Evolutionary conservation across 2,329 filamentous ascomycete genomes (phyloP).

Genomic region (Rhynchosporium secalis): DNA sequence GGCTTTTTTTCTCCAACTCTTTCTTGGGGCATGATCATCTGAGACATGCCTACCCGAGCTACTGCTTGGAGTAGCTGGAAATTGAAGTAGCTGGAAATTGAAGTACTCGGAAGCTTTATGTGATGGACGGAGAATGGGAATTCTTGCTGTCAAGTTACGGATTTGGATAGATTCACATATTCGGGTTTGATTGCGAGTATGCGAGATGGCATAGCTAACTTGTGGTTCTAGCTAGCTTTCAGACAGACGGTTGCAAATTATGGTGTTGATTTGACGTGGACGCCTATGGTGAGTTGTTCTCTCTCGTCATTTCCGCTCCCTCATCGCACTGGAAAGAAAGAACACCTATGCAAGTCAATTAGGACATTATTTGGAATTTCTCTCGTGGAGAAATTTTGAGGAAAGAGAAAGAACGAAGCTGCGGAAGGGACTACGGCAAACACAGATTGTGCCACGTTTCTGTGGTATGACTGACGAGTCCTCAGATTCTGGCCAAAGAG

Average conservation of each 20-base stretch:
- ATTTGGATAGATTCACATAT: no score
- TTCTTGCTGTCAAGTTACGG: no score
- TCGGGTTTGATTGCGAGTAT: no score
- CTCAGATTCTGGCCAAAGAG: constrained; percentile 61
- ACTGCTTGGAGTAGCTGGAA: not conserved
- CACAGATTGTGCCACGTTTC: no score
- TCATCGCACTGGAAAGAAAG: not conserved
- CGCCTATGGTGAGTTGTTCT: constrained; percentile 57
- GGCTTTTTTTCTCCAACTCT: no score
- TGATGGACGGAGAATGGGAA: no score
- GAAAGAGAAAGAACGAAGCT: not conserved
- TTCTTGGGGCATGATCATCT: no score
- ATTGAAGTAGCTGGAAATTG: not conserved
- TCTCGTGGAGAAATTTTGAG: no score
- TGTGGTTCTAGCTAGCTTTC: constrained; percentile 59
- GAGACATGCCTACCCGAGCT: no score
- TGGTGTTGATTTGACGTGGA: constrained; percentile 67
- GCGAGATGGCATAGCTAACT: not conserved
- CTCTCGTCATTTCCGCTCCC: not conserved
- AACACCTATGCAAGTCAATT: not conserved
- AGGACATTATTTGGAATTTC: no score
- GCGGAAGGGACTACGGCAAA: no score
- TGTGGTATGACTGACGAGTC: not conserved
- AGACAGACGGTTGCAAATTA: constrained; percentile 66
- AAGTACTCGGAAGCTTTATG: not conserved